These are phyloP conservation scores for Serendipita sp. DNA, from an alignment of 768 basidiomycete genomes.

Conservation along the genomic window DNA sequence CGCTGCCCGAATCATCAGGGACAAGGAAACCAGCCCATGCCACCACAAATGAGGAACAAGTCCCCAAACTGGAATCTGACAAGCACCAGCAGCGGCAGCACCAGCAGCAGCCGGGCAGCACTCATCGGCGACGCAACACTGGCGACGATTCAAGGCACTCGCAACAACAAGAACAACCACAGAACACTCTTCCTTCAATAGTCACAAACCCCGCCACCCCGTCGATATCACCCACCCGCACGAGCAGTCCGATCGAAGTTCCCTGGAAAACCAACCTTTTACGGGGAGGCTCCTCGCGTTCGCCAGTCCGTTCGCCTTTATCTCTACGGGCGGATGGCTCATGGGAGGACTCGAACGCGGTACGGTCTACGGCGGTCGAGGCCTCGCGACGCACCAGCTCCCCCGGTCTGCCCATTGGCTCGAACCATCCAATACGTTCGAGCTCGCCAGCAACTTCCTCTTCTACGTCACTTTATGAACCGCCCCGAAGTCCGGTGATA, in stretches of 20 bases:
- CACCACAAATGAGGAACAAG: neutral
- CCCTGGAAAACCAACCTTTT: neutral
- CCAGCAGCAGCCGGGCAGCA: too few species aligned
- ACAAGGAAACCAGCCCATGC: neutral
- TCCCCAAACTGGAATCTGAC: neutral
- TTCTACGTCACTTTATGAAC: slow-evolving; percentile 1
- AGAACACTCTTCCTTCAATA: neutral
- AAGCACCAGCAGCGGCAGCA: too few species aligned
- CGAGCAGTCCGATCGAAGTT: neutral
- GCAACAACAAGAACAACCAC: too few species aligned
- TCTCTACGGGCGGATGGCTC: neutral
- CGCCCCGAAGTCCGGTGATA: slow-evolving; percentile 3
- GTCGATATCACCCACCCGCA: neutral
- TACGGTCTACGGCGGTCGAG: slow-evolving; percentile 2
- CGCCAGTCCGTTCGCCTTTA: neutral
- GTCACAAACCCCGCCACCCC: neutral
- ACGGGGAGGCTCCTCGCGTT: neutral
- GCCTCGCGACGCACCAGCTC: neutral
- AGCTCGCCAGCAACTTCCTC: neutral
- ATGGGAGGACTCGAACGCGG: neutral
- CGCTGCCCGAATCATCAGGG: neutral
- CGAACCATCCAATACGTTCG: neutral
- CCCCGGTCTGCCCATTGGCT: neutral
- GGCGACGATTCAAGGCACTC: neutral
- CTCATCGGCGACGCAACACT: neutral